These are phyloP conservation scores for Rhizophlyctis rosea DNA, from an alignment of 192 early-diverging fungal species.

Conservation along the genomic window DNA sequence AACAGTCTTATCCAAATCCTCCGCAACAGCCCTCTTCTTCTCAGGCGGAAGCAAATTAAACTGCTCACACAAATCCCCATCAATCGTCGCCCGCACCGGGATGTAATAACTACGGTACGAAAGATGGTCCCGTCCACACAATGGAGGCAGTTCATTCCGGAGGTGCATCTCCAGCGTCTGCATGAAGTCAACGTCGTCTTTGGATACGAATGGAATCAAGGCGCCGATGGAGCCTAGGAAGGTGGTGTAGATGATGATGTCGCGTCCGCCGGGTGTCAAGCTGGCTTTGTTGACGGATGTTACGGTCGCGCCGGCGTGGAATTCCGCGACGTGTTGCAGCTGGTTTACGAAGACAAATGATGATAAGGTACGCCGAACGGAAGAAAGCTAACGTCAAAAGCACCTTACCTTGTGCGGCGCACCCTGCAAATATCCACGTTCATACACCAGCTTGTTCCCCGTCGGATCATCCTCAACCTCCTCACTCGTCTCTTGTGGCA, in stretches of 20 bases:
- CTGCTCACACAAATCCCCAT: conserved; percentile 93
- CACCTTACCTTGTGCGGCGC: conserved; percentile 74
- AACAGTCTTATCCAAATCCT: conserved; percentile 80
- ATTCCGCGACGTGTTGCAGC: conserved; percentile 70
- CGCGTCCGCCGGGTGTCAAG: conserved; percentile 82
- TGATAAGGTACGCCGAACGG: neutral
- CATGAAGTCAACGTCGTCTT: conserved; percentile 93
- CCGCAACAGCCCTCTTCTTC: conserved; percentile 74
- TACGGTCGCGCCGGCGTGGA: conserved; percentile 83
- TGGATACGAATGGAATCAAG: conserved; percentile 81
- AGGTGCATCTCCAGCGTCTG: conserved; percentile 87
- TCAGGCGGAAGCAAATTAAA: conserved; percentile 72
- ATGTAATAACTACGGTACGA: conserved; percentile 74
- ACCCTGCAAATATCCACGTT: conserved; percentile 78
- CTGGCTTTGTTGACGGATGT: conserved; percentile 75
- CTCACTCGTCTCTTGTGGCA: conserved; percentile 60
- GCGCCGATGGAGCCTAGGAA: conserved; percentile 81
- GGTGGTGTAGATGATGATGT: conserved; percentile 82
- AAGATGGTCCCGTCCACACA: conserved; percentile 84
- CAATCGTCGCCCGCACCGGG: conserved; percentile 68
- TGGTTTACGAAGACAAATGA: conserved; percentile 18
- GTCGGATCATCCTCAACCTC: conserved; percentile 87
- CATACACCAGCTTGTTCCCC: conserved; percentile 75
- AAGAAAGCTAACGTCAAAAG: conserved; percentile 1
- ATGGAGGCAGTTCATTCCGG: conserved; percentile 68